These are phyloP conservation scores for Pyricularia grisea DNA, from an alignment of 2,329 filamentous ascomycete genomes.

Conservation along the genomic window DNA sequence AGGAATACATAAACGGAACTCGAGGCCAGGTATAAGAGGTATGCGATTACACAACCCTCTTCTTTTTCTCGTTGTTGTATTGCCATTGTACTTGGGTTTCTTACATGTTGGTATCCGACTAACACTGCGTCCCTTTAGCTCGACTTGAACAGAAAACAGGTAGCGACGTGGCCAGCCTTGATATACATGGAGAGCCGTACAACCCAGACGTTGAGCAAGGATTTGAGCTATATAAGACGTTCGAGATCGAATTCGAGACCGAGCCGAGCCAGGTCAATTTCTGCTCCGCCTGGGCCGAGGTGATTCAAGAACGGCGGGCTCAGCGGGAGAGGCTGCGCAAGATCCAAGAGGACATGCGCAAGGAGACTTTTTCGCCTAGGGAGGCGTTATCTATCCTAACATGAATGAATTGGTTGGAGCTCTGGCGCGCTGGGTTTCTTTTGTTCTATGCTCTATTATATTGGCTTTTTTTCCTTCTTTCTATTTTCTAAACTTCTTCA, in stretches of 20 bases:
- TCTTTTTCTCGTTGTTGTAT: neutral
- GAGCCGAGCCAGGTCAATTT: constrained; percentile 19
- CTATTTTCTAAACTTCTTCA: neutral
- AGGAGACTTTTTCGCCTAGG: constrained; percentile 14
- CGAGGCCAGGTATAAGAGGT: constrained; percentile 17
- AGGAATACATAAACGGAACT: constrained; percentile 13
- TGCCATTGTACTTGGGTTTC: neutral
- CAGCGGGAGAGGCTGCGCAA: constrained; percentile 13
- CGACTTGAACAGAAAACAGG: constrained; percentile 12
- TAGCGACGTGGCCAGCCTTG: constrained; percentile 14
- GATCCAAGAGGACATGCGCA: constrained; percentile 18
- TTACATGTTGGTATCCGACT: neutral
- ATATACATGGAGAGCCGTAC: constrained; percentile 15
- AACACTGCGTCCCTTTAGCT: constrained; percentile 7
- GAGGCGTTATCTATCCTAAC: constrained; percentile 13
- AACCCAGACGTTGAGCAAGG: constrained; percentile 15
- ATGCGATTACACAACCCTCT: constrained; percentile 1
- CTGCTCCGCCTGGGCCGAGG: constrained; percentile 18
- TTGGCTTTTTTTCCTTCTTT: neutral
- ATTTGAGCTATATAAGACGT: constrained; percentile 19
- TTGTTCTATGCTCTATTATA: neutral
- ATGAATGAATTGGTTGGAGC: constrained; percentile 1
- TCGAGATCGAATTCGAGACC: constrained; percentile 21
- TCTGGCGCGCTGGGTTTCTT: neutral
- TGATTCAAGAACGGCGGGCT: constrained; percentile 15